A percentile compares a stretch with the other conserved stretches of the same genome.
These are phyloP conservation scores for Syzygium oleosum DNA, from an alignment of 345 rosid species.

Conservation along the genomic window DNA sequence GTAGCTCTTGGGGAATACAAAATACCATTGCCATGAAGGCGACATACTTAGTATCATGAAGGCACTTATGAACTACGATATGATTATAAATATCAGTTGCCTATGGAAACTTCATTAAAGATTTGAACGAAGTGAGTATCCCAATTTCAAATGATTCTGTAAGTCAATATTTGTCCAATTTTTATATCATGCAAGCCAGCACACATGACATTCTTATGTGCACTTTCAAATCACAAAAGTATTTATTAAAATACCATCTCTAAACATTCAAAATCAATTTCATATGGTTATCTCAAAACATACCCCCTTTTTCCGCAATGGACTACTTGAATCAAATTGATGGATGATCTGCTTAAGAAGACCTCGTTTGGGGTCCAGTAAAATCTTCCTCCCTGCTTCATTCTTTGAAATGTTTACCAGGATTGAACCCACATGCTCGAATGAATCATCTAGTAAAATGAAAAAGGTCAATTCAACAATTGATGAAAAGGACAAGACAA, in stretches of 20 bases:
- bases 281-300: conserved; percentile 2
- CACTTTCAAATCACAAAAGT: neutral
- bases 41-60: neutral
- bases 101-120: neutral
- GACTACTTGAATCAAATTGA: conserved; percentile 67
- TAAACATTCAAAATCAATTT: neutral
- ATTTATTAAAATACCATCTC: neutral
- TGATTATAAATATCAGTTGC: neutral
- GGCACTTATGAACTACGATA: neutral
- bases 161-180: neutral
- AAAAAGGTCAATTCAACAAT: neutral
- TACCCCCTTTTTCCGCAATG: conserved; percentile 85
- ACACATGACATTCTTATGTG: neutral
- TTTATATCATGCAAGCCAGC: neutral
- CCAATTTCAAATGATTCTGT: neutral
- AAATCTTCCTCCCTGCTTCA: conserved; percentile 66
- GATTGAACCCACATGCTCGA: conserved; percentile 89
- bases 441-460: conserved; percentile 60
- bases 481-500: neutral
- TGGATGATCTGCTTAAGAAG: conserved; percentile 74
- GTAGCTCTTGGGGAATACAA: neutral
- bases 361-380: conserved; percentile 72
- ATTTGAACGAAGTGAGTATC: neutral
- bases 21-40: neutral
- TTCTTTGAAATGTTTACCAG: conserved; percentile 87